Base-by-base conservation (phyloP, 495 filamentous ascomycete genomes). In the Daldinia grandis region DNA sequence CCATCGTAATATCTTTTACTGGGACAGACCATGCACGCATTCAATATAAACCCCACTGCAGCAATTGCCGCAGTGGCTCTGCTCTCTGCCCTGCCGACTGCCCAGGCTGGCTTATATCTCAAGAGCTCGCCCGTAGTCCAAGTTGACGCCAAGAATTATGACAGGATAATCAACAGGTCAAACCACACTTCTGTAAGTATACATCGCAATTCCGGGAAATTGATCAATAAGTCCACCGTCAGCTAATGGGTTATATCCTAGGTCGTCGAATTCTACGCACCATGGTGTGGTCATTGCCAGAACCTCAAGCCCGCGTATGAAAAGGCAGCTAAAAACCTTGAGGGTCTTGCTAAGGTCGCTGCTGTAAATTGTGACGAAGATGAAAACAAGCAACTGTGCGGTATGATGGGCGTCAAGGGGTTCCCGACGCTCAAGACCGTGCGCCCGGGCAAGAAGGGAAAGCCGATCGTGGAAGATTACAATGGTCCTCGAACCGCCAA, bases 341-440 rank as follows among this genome's bases (percentile, higher is more conserved):
- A 91, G 17, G 96, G 95, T 7, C 82, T 99, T 30, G 95, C 93
- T 60, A 95, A 97, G 74, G 95, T 98, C 30, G 96, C 92, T 12
- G 95, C 95, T 33, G 85, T 99, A 70, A 92, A 99, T 78, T 99
- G 95, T 80, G 95, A 98, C 71, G 94, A 97, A 27, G 96, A 98
- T 42, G 83, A 84, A 58, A 99, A 99, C 84, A 98, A 98, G 80
- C 83, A 85, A 3, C 87, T 98, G 73, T 99, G 95, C 79, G 88
- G 92, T 40, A 79, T 82, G 57, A 93, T 98, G 89, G 95, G 95
- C 51, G 89, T 99, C 24, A 86, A 97, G 81, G 95, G 95, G 44
- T 99, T 98, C 84, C 95, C 95, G 2, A 98, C 95, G 1, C 83
- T 99, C 60, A 99, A 99, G 85, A 95, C 97, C 63, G 87, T 98